These are phyloP conservation scores for Komagataella ulmi DNA, from an alignment of 805 yeast species.

Conservation along the genomic window DNA sequence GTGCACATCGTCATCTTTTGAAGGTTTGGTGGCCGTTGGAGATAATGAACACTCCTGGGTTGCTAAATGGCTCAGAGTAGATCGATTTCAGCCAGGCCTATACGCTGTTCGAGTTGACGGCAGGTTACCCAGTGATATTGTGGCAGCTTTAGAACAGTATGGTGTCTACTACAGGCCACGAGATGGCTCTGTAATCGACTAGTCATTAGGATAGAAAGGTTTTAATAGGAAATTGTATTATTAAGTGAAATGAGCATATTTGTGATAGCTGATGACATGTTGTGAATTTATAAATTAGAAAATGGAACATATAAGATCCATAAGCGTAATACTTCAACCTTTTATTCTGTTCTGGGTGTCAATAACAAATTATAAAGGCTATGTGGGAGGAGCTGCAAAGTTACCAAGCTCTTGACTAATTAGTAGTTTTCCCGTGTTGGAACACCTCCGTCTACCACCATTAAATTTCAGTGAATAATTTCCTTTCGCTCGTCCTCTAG, in stretches of 20 bases:
- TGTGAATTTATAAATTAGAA: neutral
- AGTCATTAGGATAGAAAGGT: slow-evolving; percentile 21
- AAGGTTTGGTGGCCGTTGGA: slow-evolving; percentile 85
- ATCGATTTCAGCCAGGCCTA: slow-evolving; percentile 76
- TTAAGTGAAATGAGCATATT: slow-evolving; percentile 3
- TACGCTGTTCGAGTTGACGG: slow-evolving; percentile 94
- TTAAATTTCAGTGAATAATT: neutral
- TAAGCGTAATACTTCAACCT: neutral
- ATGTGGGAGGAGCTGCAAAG: neutral
- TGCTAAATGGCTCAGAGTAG: slow-evolving; percentile 89
- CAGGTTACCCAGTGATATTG: slow-evolving; percentile 75
- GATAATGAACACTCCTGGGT: slow-evolving; percentile 87
- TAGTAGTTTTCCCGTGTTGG: no score
- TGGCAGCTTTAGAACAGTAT: slow-evolving; percentile 55
- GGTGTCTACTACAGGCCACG: slow-evolving; percentile 87
- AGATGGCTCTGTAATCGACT: slow-evolving; percentile 61
- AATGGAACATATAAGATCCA: neutral
- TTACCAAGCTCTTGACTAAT: neutral
- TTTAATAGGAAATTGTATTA: slow-evolving; percentile 22
- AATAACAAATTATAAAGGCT: neutral
- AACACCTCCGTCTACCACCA: no score
- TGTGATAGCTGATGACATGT: neutral
- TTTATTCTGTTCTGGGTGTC: neutral
- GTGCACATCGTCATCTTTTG: slow-evolving; percentile 93
- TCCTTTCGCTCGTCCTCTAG: neutral